phyloP scores from a whole-genome alignment of 2,329 filamentous ascomycete species.

The Fusarium pseudograminearum region DNA sequence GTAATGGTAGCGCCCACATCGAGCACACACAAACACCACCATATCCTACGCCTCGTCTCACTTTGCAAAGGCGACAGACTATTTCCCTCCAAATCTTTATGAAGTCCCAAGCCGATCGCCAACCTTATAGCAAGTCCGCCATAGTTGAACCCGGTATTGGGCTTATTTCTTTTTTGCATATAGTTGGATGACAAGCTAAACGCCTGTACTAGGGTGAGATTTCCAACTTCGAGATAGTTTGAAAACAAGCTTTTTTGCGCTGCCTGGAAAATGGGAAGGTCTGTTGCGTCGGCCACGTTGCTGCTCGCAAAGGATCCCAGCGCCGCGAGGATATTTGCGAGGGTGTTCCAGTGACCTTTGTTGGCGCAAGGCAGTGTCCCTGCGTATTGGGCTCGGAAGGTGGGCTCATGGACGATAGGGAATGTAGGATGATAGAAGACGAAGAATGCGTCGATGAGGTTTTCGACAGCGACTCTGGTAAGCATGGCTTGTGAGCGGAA shows the following conservation, averaged over 20 bases:
- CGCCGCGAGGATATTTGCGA: slow-evolving; percentile 19
- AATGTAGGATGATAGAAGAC: slow-evolving; percentile 25
- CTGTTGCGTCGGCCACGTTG: slow-evolving; percentile 7
- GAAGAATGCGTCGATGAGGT: slow-evolving; percentile 31
- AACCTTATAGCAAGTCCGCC: slow-evolving; percentile 22
- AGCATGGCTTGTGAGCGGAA: slow-evolving; percentile 36
- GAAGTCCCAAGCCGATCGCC: slow-evolving; percentile 21
- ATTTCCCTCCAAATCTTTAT: slow-evolving; percentile 21
- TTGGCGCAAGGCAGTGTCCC: slow-evolving; percentile 25
- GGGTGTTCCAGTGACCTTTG: slow-evolving; percentile 23
- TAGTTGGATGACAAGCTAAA: slow-evolving; percentile 21
- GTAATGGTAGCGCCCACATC: slow-evolving; percentile 31
- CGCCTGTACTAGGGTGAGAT: slow-evolving; percentile 28
- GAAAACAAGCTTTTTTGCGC: slow-evolving; percentile 28
- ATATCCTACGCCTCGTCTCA: slow-evolving; percentile 28
- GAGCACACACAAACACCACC: slow-evolving; percentile 33
- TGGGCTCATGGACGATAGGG: slow-evolving; percentile 34
- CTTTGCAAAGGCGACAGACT: slow-evolving; percentile 15
- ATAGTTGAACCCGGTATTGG: slow-evolving; percentile 29
- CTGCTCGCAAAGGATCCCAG: slow-evolving; percentile 29
- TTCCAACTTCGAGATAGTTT: slow-evolving; percentile 31
- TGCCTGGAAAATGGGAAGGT: slow-evolving; percentile 24
- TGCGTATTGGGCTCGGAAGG: slow-evolving; percentile 28
- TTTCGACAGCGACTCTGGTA: slow-evolving; percentile 27
- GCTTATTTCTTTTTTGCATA: slow-evolving; percentile 34